Base-by-base conservation (phyloP, 129 eudicot genomes). In the Pittosporum tobira region DNA sequence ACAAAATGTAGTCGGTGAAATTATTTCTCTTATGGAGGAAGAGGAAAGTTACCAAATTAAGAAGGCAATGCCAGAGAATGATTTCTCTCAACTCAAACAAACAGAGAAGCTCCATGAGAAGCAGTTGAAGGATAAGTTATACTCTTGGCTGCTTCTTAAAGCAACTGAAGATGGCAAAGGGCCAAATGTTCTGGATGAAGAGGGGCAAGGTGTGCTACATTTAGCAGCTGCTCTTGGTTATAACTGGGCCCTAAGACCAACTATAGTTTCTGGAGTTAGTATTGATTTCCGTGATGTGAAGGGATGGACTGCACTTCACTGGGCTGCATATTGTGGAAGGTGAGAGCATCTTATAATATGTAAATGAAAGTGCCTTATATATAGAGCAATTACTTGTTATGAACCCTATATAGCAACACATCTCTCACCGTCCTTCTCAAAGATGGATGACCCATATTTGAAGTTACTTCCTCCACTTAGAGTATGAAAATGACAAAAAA, bases 271-370 rank as follows among this genome's bases (percentile, higher is more conserved):
- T 1, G 96, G 96, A 34, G 87, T 84, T 25, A 88, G 82, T 76
- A 78, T 88, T 43, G 79, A 88, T 63, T 88, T 84, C 69, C 76
- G 96, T 26, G 96, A 88, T 69, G 80, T 61, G 42, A 81, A 70
- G 76, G 96, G 96, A 59, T 88, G 96, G 96, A 88, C 94, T 11
- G 94, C 96, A 13, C 94, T 88, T 26, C 96, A 88, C 48, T 88
- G 96, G 96, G 96, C 96, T 45, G 96, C 96, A 55, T 76, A 28
- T 48, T 81, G 78, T 77, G 96, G 96, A 80, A 88, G 96, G 96
- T 88, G 40, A 34, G 40, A 34, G 40, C 38, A 6, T 34, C n/a
- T n/a, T n/a, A n/a, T n/a, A n/a, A n/a, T n/a, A n/a, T n/a, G n/a
- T n/a, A n/a, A n/a, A n/a, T n/a, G n/a, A n/a, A n/a, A n/a, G n/a